A percentile compares a stretch with the other conserved stretches of the same genome.
These are phyloP conservation scores for Tetrapyrgos nigripes DNA, from an alignment of 1,284 basidiomycete species.

Conservation along the genomic window DNA sequence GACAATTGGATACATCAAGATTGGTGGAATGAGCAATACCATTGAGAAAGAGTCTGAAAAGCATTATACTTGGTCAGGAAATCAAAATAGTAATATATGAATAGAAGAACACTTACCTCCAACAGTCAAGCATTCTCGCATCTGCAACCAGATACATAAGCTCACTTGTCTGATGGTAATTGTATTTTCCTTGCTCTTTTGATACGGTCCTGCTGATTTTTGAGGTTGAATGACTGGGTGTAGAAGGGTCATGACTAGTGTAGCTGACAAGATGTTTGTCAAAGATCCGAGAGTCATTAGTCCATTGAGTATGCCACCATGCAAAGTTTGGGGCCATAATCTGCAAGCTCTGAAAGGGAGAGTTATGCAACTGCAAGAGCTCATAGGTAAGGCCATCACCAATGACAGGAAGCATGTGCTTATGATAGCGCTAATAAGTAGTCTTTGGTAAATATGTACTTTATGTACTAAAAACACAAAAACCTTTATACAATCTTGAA, in stretches of 20 bases:
- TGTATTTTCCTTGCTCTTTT: slow-evolving; percentile 33
- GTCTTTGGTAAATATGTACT: too few relatives aligned
- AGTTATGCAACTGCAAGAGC: neutral
- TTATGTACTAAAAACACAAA: too few relatives aligned
- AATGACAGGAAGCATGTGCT: neutral
- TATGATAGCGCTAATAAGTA: too few relatives aligned
- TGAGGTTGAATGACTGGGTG: slow-evolving; percentile 30
- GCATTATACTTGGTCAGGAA: too few relatives aligned
- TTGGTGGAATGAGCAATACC: too few relatives aligned
- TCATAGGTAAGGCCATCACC: neutral
- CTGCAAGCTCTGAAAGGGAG: neutral
- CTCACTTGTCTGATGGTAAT: slow-evolving; percentile 32
- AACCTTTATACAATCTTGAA: too few relatives aligned
- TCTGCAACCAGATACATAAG: slow-evolving; percentile 29
- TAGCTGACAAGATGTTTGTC: slow-evolving; percentile 16
- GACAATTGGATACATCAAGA: too few relatives aligned
- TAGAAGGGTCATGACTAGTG: slow-evolving; percentile 29
- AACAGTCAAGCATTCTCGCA: slow-evolving; percentile 34
- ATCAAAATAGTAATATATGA: neutral
- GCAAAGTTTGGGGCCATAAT: slow-evolving; percentile 23
- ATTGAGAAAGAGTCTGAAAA: too few relatives aligned
- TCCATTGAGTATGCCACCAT: slow-evolving; percentile 34
- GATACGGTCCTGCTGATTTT: slow-evolving; percentile 29
- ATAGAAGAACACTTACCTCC: slow-evolving; percentile 24
- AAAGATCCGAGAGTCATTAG: slow-evolving; percentile 22